Evolutionary conservation across 2,329 filamentous ascomycete species (phyloP).

Genomic region (Stagonosporopsis chrysanthemi): DNA sequence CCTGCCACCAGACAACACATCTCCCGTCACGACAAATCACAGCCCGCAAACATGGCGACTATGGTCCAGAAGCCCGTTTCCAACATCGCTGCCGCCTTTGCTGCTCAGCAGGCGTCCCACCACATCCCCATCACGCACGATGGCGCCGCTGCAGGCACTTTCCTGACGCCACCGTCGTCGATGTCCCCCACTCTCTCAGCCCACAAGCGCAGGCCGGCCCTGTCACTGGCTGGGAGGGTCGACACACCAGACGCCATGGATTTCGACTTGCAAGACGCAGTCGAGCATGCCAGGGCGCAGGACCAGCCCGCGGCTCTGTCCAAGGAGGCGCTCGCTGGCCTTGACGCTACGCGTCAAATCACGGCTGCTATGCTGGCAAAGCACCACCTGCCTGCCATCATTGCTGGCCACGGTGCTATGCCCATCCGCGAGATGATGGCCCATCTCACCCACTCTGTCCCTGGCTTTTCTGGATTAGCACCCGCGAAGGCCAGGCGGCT

Average conservation of each 20-base stretch:
- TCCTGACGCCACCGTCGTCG: constrained; percentile 93
- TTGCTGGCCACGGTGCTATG: constrained; percentile 86
- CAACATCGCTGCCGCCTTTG: constrained; percentile 52
- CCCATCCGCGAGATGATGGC: constrained; percentile 96
- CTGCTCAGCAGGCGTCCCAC: constrained; percentile 36
- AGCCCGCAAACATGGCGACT: constrained; percentile 46
- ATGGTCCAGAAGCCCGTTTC: constrained; percentile 47
- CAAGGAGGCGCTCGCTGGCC: constrained; percentile 60
- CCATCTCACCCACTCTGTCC: constrained; percentile 90
- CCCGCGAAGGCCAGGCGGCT: constrained; percentile 89
- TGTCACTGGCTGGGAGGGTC: constrained; percentile 55
- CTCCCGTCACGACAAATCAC: background rate
- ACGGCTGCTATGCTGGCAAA: constrained; percentile 85
- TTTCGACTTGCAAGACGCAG: constrained; percentile 79
- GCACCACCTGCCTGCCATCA: constrained; percentile 87
- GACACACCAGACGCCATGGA: constrained; percentile 72
- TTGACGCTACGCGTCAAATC: constrained; percentile 82
- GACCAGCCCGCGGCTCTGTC: constrained; percentile 55
- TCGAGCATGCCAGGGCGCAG: constrained; percentile 59
- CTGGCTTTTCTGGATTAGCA: constrained; percentile 88
- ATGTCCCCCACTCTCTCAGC: constrained; percentile 88
- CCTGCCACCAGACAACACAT: constrained; percentile 21
- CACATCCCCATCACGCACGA: constrained; percentile 42
- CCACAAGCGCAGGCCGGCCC: constrained; percentile 71
- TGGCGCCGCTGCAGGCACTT: constrained; percentile 53